Base-by-base conservation (phyloP, 2,329 filamentous ascomycete species). In the Pyrenochaeta sp. region DNA sequence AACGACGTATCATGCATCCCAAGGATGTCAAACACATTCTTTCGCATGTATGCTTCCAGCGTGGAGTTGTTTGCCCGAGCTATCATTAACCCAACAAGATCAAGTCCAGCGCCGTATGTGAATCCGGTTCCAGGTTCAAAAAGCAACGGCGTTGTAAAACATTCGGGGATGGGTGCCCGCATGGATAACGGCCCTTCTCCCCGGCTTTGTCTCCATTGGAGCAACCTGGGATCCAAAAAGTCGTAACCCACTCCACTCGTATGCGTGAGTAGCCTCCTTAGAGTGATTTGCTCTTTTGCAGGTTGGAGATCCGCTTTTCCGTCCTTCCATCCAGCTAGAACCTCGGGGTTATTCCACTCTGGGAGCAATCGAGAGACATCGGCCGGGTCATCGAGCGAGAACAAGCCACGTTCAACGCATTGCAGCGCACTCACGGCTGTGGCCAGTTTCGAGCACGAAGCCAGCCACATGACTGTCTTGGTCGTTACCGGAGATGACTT, bases 381-480 rank as follows among this genome's bases (percentile, higher is more conserved):
- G 10, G 35, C 39, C 7, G 52, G 18, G n/a, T 59, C 53, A 34
- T 67, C 54, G 6, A 68, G 51, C 4, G 47, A 46, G 20, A 67
- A 49, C 3, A 61, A 47, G 2, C 60, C 61, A 4, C 59, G 55
- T 36, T 69, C 62, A 11, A 69, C 57, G 32, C 60, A 63, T 39
- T 69, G 63, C 37, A 69, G 30, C 1, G 46, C 61, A 23, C 61
- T 60, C 22, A 69, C 47, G 7, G 53, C 46, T 18, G 61, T 61
- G 3, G 61, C 41, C 3, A 68, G 40, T 37, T 67, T 69, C 26
- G 49, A 61, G 36, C 63, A 67, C 2, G 61, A 67, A 9, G 65
- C 63, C 7, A 66, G 47, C 65, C 63, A 69, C 51, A 68, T 58
- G 7, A 60, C 52, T 3, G 53, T 58, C n/a, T 64, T 45, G 18